These are phyloP conservation scores for Sphenostylis stenocarpa DNA, from an alignment of 306 rosid species.

Conservation along the genomic window DNA sequence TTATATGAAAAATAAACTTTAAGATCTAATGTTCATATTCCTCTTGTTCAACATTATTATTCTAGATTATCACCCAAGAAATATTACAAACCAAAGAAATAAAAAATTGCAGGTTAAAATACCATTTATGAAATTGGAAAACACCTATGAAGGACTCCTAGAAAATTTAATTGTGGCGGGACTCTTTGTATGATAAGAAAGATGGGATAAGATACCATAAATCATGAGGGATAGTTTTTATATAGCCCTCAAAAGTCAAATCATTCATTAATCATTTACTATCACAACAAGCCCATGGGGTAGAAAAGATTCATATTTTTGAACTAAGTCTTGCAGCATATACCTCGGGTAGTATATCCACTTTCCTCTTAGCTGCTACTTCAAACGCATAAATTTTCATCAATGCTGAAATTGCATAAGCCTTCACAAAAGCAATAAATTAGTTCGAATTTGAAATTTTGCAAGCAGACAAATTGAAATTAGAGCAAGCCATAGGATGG, in stretches of 20 bases:
- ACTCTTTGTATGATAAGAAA: not conserved
- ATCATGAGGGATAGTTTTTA: not conserved
- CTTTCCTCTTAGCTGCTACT: constrained; percentile 70
- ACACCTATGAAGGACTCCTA: constrained; percentile 12
- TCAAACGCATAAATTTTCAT: constrained; percentile 88
- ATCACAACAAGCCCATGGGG: not conserved
- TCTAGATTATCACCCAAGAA: not conserved
- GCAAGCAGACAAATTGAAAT: constrained; percentile 1
- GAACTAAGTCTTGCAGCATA: constrained; percentile 15
- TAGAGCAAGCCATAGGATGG: not conserved
- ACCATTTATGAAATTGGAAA: not conserved
- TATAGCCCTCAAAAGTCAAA: constrained; percentile 3
- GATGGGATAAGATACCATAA: not conserved
- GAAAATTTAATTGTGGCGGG: not conserved
- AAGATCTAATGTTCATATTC: constrained; percentile 12
- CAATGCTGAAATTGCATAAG: constrained; percentile 83
- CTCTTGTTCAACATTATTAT: not conserved
- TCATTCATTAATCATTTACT: constrained; percentile 17
- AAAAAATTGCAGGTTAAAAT: not conserved
- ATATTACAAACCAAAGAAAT: not conserved
- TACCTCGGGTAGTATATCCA: constrained; percentile 89
- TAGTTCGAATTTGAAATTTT: constrained; percentile 27
- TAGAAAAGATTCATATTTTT: constrained; percentile 12
- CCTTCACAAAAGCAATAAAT: constrained; percentile 58
- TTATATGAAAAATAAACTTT: not conserved